A percentile compares a stretch with the other conserved stretches of the same genome.
These are phyloP conservation scores for Aspergillus arachidicola DNA, from an alignment of 2,329 filamentous ascomycete genomes.

Conservation along the genomic window DNA sequence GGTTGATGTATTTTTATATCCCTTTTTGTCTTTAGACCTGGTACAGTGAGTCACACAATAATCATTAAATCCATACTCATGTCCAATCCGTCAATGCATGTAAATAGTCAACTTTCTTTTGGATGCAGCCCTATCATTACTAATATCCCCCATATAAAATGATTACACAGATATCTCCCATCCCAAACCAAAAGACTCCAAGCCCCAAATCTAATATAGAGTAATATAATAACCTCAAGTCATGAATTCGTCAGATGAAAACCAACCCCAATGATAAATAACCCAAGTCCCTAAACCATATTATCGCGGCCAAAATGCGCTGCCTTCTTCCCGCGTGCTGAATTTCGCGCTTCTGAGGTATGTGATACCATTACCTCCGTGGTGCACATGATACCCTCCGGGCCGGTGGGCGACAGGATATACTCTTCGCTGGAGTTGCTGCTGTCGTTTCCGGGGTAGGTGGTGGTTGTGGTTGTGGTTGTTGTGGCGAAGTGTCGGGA, in stretches of 20 bases:
- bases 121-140: neutral
- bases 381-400: slow-evolving; percentile 12
- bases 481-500: slow-evolving; percentile 1
- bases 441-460: neutral
- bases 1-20: too few relatives aligned
- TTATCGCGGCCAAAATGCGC: neutral
- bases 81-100: neutral
- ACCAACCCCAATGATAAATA: neutral
- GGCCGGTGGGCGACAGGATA: slow-evolving; percentile 8
- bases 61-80: neutral
- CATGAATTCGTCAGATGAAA: neutral
- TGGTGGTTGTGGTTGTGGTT: neutral
- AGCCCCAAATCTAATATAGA: neutral
- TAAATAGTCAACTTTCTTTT: neutral
- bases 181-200: neutral
- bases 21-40: too few relatives aligned
- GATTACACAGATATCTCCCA: neutral
- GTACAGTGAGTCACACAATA: too few relatives aligned
- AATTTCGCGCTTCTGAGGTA: neutral
- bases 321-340: neutral
- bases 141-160: neutral
- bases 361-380: slow-evolving; percentile 15
- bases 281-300: neutral
- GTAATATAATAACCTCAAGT: neutral
- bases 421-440: slow-evolving; percentile 19